Evolutionary conservation across 352 stramenopile species (phyloP), one percentile per base, ranked within the genome.

Genomic region (Pythium grandisporangium): DNA sequence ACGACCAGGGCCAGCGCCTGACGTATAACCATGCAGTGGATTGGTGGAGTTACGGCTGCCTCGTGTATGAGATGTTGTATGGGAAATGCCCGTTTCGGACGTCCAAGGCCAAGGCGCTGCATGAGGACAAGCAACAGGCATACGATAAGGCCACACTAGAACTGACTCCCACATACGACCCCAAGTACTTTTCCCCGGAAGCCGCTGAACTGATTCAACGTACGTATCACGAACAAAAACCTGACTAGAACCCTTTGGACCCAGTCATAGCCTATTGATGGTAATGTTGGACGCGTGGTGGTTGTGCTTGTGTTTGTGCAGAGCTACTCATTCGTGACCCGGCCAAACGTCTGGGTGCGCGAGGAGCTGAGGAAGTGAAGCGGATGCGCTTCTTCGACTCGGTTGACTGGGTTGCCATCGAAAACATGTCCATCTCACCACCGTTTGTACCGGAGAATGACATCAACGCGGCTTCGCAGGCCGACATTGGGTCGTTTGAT

Each of bases 21-120:
- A 66, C 76, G n/a, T 99, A 99, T 61, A 84, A 85, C 53, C 75
- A 97, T 27, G 63, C 76, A 5, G 94, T 98, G 11, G 96, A 99
- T 70, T 99, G 93, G 92, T 99, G 96, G 76, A 97, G 87, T 53
- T 98, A 97, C 61, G 96, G 96, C 10, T 98, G 94, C 57, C 83
- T 97, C 42, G 63, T 99, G 20, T 97, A 97, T 55, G 96, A 98
- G 65, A 95, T 99, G 49, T 80, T 99, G 33, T 95, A 91, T 36
- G 96, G 96, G 26, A 88, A 90, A 41, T 98, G 95, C 51, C 96
- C 95, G n/a, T 99, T 98, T 58, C 80, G 91, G 44, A 98, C 94
- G 17, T 95, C 97, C 37, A 84, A 82, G 45, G 91, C 93, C 37
- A 84, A 97, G 36, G 90, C 93, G 24, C 87, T 96, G 53, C 89